Evolutionary conservation across 2,329 filamentous ascomycete genomes (phyloP).

Genomic region (Nothophoma quercina): DNA sequence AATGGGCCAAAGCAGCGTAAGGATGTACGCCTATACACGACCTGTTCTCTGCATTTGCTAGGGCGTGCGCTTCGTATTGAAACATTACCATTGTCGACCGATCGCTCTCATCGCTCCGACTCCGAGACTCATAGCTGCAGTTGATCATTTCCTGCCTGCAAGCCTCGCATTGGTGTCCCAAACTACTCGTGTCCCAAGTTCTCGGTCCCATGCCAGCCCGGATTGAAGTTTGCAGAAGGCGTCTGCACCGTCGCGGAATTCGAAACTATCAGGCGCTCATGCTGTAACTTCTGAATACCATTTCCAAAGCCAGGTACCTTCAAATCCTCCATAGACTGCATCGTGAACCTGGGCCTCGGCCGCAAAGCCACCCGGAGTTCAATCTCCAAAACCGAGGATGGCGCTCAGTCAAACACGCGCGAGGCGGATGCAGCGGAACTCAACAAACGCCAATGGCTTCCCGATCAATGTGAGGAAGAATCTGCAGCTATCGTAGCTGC

Average conservation of each 20-base stretch:
- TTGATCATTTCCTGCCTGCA: background rate
- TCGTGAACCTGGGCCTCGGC: conserved; percentile 4
- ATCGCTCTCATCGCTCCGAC: conserved; percentile 2
- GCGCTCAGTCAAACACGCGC: conserved; percentile 1
- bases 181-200: conserved; percentile 1
- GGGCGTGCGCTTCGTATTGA: conserved; percentile 1
- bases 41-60: conserved; percentile 3
- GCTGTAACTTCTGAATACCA: background rate
- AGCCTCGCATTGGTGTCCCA: conserved; percentile 2
- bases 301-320: background rate
- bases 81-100: background rate
- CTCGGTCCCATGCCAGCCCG: conserved; percentile 1
- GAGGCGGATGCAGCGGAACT: conserved; percentile 4
- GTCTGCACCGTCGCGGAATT: background rate
- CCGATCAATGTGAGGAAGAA: background rate
- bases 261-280: background rate
- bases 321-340: background rate
- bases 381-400: background rate
- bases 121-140: background rate
- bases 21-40: conserved; percentile 5
- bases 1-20: background rate
- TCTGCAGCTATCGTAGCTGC: background rate
- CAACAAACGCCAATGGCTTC: conserved; percentile 15
- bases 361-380: conserved; percentile 5
- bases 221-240: background rate